phyloP scores from a whole-genome alignment of 805 yeast species.

The Ogataea glucozyma region DNA sequence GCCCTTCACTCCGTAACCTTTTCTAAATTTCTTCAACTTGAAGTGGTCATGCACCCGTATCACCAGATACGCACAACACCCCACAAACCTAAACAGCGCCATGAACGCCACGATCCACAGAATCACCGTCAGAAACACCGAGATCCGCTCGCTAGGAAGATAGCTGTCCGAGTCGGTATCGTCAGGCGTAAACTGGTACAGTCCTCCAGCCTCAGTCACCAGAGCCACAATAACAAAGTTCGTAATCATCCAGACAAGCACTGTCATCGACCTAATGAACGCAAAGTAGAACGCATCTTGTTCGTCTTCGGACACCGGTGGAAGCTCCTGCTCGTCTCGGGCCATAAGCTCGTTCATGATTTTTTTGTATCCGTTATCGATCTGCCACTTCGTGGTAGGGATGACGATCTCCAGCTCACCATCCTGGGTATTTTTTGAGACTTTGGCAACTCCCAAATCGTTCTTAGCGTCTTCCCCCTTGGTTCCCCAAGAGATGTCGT shows the following conservation, averaged over 20 bases:
- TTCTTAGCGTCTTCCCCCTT: conserved; percentile 74
- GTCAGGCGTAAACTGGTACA: conserved; percentile 46
- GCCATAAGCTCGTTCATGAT: conserved; percentile 60
- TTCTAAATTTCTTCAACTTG: conserved; percentile 20
- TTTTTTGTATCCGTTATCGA: conserved; percentile 70
- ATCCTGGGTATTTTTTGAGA: conserved; percentile 46
- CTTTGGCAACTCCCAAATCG: conserved; percentile 84
- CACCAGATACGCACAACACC: conserved; percentile 63
- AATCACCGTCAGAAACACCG: conserved; percentile 76
- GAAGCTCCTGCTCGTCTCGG: conserved; percentile 32
- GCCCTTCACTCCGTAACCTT: conserved; percentile 19
- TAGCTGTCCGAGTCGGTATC: conserved; percentile 33
- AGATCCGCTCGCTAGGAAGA: conserved; percentile 45
- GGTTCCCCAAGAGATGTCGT: conserved; percentile 98
- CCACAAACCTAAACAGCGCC: conserved; percentile 81
- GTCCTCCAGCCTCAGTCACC: conserved; percentile 83
- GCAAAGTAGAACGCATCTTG: conserved; percentile 82
- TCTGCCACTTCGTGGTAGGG: conserved; percentile 75
- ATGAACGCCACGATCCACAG: conserved; percentile 91
- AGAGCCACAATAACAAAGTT: conserved; percentile 80
- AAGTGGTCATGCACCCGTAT: conserved; percentile 27
- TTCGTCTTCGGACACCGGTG: conserved; percentile 40
- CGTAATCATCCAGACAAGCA: conserved; percentile 84
- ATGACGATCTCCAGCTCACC: conserved; percentile 69
- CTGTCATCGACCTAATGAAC: conserved; percentile 83